Evolutionary conservation across 805 yeast genomes (phyloP), one percentile per base, ranked within the genome.

Genomic region (Kazachstania psychrophila): DNA sequence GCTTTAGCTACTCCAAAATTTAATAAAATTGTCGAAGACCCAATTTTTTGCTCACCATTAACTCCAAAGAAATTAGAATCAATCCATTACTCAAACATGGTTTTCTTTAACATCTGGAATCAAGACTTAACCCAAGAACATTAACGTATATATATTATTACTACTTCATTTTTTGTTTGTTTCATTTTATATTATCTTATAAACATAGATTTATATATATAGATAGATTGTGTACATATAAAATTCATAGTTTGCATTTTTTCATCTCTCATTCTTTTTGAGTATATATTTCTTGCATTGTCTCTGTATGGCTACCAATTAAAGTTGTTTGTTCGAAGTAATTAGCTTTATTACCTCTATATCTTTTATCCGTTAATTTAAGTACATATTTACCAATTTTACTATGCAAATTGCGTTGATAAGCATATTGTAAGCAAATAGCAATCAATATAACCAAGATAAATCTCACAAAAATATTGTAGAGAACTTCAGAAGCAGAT

Each of bases 381-480:
- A 34, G 41, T 11, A 39, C 36, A 37, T 40, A 44, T 9, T 33
- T 38, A 19, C 34, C 39, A 5, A 38, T 32, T 27, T 44, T 50
- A 6, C 36, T 28, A 35, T 54, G 54, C 18, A 49, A 23, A 18
- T 53, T 42, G 26, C 51, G 39, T 29, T 53, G 43, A 35, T 46
- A 44, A 13, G 41, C 39, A 14, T 49, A 27, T 29, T 55, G 57
- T 2, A 47, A 42, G 14, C 46, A 23, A 4, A 39, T 39, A 6
- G 52, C 50, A n/a, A 57, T 22, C 8, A 48, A 12, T 6, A 47
- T 48, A 17, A 57, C 32, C 6, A 53, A 23, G 24, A 52, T 32
- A 28, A 47, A 37, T 19, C 51, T 52, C 23, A 44, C 32, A 17
- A 55, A 32, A 6, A 49, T 34, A 13, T 38, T 45, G 33, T 45